phyloP scores from a whole-genome alignment of 768 basidiomycete genomes.

The Candolleomyces eurysporus region DNA sequence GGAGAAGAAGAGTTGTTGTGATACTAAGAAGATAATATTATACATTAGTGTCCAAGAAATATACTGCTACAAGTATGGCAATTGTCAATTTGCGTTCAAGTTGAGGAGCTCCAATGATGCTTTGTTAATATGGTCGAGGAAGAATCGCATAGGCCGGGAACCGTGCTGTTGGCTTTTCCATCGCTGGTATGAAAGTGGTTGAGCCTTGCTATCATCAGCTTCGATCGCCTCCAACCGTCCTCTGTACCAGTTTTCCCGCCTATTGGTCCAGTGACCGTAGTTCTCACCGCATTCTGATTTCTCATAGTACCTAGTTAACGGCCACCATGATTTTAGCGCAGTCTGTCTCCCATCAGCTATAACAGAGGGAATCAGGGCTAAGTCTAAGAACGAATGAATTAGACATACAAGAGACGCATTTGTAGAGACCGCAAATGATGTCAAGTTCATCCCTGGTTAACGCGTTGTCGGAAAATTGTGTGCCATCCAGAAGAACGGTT shows the following conservation, averaged over 20 bases:
- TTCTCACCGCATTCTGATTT: slow-evolving; percentile 5
- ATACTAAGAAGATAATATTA: too few species aligned
- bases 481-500: too few species aligned
- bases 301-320: neutral
- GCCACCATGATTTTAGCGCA: neutral
- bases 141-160: too few species aligned
- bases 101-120: too few species aligned
- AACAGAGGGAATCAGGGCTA: neutral
- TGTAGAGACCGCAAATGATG: neutral
- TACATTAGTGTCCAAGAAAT: too few species aligned
- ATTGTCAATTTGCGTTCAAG: too few species aligned
- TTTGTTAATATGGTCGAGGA: too few species aligned
- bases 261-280: neutral
- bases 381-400: neutral
- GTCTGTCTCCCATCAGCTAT: neutral
- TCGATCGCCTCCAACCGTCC: neutral
- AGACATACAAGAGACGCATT: neutral
- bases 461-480: neutral
- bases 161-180: neutral
- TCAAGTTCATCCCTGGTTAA: neutral
- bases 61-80: too few species aligned
- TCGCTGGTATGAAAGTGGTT: neutral
- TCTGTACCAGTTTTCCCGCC: neutral
- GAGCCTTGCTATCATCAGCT: neutral
- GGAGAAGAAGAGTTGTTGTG: too few species aligned